Evolutionary conservation across 768 basidiomycete genomes (phyloP).

Genomic region (Collybiopsis confluens): DNA sequence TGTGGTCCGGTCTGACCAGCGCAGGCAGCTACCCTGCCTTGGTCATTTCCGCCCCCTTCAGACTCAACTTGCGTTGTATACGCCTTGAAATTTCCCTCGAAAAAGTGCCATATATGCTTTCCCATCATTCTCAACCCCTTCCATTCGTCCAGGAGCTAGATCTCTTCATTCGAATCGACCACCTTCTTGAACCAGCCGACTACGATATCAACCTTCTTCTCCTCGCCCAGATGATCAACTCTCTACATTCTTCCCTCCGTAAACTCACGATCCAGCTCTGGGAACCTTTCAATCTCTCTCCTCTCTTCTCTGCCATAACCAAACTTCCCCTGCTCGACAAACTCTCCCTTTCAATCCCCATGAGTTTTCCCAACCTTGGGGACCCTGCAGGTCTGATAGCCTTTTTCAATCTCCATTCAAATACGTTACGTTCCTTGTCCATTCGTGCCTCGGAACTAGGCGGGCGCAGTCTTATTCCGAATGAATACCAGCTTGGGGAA

Average conservation of each 20-base stretch:
- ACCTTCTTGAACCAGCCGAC: constrained; percentile 17
- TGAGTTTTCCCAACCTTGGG: constrained; percentile 38
- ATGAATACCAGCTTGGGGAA: not conserved
- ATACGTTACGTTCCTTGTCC: constrained; percentile 30
- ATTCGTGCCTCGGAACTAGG: constrained; percentile 41
- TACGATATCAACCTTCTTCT: constrained; percentile 27
- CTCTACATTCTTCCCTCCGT: constrained; percentile 30
- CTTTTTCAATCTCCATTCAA: constrained; percentile 32
- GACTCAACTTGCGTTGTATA: constrained; percentile 6
- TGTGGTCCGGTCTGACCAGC: constrained; percentile 40
- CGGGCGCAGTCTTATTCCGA: constrained; percentile 15
- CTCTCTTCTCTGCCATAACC: constrained; percentile 33
- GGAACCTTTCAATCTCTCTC: constrained; percentile 41
- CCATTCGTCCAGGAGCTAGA: constrained; percentile 34
- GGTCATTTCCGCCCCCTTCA: constrained; percentile 12
- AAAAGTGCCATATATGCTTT: constrained; percentile 10
- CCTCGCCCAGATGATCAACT: constrained; percentile 36
- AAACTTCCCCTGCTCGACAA: constrained; percentile 29
- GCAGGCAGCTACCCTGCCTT: constrained; percentile 12
- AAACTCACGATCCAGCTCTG: constrained; percentile 37
- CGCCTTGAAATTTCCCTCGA: constrained; percentile 16
- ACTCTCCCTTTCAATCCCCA: constrained; percentile 33
- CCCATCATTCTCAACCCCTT: not conserved
- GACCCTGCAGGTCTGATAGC: constrained; percentile 30
- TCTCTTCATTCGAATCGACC: constrained; percentile 38